A percentile compares a stretch with the other conserved stretches of the same genome.
Evolutionary conservation across 148 eudicot genomes (phyloP).

Genomic region (Persicaria maculosa): DNA sequence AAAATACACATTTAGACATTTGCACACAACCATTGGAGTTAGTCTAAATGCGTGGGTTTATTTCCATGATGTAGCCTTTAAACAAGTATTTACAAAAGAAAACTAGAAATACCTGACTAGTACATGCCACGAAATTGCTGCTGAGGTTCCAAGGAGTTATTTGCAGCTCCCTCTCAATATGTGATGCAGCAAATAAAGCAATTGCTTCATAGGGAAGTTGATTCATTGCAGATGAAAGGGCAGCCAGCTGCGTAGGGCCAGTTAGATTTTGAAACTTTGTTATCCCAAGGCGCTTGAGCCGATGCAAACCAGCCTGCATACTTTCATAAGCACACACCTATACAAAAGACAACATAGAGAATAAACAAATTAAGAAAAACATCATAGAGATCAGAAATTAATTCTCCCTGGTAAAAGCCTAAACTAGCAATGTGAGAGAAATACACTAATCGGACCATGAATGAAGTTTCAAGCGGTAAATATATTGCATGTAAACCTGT

Average conservation of each 20-base stretch:
- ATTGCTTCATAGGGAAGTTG: slow-evolving; percentile 97
- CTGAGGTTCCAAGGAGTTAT: slow-evolving; percentile 98
- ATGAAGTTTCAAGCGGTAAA: background rate
- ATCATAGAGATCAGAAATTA: background rate
- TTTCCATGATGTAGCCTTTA: background rate
- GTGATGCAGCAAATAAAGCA: slow-evolving; percentile 95
- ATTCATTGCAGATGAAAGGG: slow-evolving; percentile 84
- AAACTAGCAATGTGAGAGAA: background rate
- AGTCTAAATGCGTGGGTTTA: background rate
- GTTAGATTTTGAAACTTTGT: slow-evolving; percentile 57
- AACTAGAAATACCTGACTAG: slow-evolving; percentile 52
- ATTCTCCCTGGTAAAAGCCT: background rate
- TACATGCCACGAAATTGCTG: slow-evolving; percentile 93
- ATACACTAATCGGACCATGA: background rate
- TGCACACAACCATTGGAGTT: too few species aligned
- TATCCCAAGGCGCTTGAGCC: slow-evolving; percentile 88
- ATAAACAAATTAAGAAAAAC: background rate
- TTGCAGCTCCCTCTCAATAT: slow-evolving; percentile 93
- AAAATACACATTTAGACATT: too few species aligned
- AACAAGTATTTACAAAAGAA: background rate
- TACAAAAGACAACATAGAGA: slow-evolving; percentile 4
- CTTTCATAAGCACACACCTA: slow-evolving; percentile 95
- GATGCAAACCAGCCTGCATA: slow-evolving; percentile 86
- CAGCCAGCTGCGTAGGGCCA: slow-evolving; percentile 37
- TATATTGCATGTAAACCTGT: too few species aligned